These are phyloP conservation scores for Talaromyces albobiverticillius DNA, from an alignment of 2,329 filamentous ascomycete species.

Conservation along the genomic window DNA sequence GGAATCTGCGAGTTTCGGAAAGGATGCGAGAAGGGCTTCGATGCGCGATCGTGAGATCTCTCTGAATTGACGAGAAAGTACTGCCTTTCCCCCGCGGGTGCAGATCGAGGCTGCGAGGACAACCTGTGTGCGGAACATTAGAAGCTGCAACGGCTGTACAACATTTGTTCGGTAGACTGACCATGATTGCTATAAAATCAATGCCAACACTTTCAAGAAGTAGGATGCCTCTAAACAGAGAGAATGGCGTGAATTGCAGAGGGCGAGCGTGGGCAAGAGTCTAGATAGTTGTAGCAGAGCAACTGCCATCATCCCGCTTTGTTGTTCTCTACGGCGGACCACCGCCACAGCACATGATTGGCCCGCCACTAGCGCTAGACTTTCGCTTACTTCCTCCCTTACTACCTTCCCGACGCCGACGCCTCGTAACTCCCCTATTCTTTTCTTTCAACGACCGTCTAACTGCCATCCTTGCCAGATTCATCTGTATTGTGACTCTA, in stretches of 20 bases:
- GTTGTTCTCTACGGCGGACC: conserved; percentile 36
- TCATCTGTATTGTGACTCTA: not conserved
- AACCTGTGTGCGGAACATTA: conserved; percentile 58
- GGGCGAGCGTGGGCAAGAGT: not conserved
- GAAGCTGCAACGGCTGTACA: not conserved
- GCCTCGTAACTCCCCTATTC: not conserved
- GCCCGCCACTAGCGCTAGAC: conserved; percentile 31
- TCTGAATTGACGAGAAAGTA: conserved; percentile 94
- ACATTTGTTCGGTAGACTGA: conserved; percentile 8
- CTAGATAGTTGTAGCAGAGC: conserved; percentile 5
- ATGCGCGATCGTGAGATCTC: conserved; percentile 97
- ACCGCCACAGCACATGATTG: conserved; percentile 21
- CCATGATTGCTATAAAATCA: conserved; percentile 14
- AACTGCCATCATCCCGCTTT: conserved; percentile 28
- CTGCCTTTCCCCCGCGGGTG: conserved; percentile 95
- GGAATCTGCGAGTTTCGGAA: conserved; percentile 94
- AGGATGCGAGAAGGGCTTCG: conserved; percentile 92
- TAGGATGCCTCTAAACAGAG: conserved; percentile 12
- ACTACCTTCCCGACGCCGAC: not conserved
- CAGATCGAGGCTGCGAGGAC: conserved; percentile 98
- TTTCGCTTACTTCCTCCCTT: conserved; percentile 34
- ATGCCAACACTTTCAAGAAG: not conserved
- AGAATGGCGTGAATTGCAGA: not conserved
- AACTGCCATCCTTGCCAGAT: not conserved
- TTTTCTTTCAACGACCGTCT: not conserved